Conservation (phyloP, 2,329 filamentous ascomycete species). For the Metarhizium robertsii region DNA sequence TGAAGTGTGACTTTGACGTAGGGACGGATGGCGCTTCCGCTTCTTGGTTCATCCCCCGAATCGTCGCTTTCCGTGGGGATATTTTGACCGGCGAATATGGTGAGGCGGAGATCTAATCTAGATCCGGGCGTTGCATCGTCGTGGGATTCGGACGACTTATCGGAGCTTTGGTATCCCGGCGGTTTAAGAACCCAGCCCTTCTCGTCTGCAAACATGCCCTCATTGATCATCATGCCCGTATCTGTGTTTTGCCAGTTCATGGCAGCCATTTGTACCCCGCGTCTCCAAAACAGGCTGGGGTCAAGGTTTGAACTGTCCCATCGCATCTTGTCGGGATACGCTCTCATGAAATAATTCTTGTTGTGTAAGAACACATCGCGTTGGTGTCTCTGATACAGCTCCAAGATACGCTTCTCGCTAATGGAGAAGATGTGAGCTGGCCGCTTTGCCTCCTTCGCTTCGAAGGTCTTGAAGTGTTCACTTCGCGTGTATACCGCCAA, state of each 20-base stretch:
- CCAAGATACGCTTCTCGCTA: slow-evolving; percentile 65
- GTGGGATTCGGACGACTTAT: slow-evolving; percentile 29
- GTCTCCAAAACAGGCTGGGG: slow-evolving; percentile 82
- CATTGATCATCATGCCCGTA: slow-evolving; percentile 90
- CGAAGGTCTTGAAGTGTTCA: slow-evolving; percentile 67
- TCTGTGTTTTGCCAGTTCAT: slow-evolving; percentile 97
- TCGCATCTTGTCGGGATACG: slow-evolving; percentile 73
- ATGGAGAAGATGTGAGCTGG: slow-evolving; percentile 77
- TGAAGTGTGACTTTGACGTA: slow-evolving; percentile 75
- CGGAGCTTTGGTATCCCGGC: slow-evolving; percentile 52
- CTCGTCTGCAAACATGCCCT: slow-evolving; percentile 89
- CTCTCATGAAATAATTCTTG: slow-evolving; percentile 76
- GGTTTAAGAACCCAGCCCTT: slow-evolving; percentile 84
- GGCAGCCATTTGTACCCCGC: slow-evolving; percentile 94
- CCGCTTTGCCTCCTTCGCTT: slow-evolving; percentile 50
- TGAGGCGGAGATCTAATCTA: slow-evolving; percentile 59
- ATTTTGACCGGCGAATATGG: slow-evolving; percentile 67
- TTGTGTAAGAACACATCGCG: slow-evolving; percentile 82
- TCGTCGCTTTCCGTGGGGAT: slow-evolving; percentile 33
- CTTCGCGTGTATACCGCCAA: slow-evolving; percentile 82
- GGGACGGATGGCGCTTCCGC: slow-evolving; percentile 44
- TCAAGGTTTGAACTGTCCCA: slow-evolving; percentile 92
- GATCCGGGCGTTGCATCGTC: slow-evolving; percentile 37
- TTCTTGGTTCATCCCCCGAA: slow-evolving; percentile 19
- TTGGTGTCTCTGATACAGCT: slow-evolving; percentile 50